Evolutionary conservation across 345 rosid species (phyloP).

Genomic region (Murraya koenigii): DNA sequence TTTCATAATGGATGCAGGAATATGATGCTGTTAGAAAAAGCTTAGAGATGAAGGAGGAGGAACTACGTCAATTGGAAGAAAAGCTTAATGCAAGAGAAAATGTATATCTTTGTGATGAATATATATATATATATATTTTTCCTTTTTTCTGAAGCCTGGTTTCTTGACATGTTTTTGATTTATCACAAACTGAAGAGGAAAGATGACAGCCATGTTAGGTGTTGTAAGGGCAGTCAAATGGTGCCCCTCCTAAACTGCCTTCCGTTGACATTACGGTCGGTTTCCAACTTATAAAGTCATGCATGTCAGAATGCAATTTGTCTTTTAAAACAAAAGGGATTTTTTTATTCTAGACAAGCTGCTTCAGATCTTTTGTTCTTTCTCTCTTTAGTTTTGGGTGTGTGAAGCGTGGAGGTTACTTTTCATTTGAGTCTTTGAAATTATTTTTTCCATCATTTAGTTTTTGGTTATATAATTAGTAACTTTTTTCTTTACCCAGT

Average conservation of each 20-base stretch:
- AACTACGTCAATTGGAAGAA: constrained; percentile 61
- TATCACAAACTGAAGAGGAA: not conserved
- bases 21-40: constrained; percentile 51
- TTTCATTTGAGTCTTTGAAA: no score
- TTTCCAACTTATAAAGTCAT: no score
- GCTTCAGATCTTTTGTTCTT: not conserved
- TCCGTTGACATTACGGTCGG: not conserved
- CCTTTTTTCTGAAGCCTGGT: not conserved
- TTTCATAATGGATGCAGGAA: constrained; percentile 49
- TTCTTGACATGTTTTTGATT: not conserved
- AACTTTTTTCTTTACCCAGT: not conserved
- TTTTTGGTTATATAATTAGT: not conserved
- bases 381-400: not conserved
- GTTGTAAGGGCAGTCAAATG: not conserved
- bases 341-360: not conserved
- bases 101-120: constrained; percentile 39
- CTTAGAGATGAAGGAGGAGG: constrained; percentile 62
- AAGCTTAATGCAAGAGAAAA: constrained; percentile 79
- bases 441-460: not conserved
- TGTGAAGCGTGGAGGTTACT: not conserved
- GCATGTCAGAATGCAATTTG: not conserved
- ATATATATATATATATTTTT: no score
- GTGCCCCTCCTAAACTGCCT: not conserved
- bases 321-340: not conserved
- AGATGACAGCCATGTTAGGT: not conserved